Evolutionary conservation across 2,329 filamentous ascomycete species (phyloP).

Genomic region (Bipolaris cookei): DNA sequence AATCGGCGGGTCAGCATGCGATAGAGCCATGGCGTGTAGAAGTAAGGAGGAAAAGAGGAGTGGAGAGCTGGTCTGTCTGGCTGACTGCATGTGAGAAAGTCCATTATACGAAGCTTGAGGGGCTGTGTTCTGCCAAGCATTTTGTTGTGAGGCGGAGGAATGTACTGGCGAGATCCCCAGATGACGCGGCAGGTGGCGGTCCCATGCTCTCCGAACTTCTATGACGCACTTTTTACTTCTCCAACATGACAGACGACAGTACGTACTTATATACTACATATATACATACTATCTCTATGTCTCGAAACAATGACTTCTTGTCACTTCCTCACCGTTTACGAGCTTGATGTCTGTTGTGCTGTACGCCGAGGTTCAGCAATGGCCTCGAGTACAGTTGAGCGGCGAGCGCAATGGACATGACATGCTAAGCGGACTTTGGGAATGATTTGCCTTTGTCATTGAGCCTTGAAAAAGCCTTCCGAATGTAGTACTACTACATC

Average conservation of each 20-base stretch:
- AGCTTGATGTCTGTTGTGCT: neutral
- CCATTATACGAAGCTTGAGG: neutral
- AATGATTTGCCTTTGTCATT: neutral
- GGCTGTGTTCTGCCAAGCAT: slow-evolving; percentile 13
- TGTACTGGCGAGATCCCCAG: slow-evolving; percentile 3
- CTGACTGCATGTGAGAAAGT: neutral
- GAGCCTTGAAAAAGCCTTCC: neutral
- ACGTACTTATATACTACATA: neutral
- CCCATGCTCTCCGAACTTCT: neutral
- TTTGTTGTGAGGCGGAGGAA: slow-evolving; percentile 2
- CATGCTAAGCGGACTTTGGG: neutral
- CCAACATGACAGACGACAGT: neutral
- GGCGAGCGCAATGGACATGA: neutral
- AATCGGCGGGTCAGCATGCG: slow-evolving; percentile 14
- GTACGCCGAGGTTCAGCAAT: neutral
- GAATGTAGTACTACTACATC: too few species aligned
- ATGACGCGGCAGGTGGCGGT: slow-evolving; percentile 5
- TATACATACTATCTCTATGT: neutral
- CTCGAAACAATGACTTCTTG: neutral
- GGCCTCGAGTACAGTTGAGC: neutral
- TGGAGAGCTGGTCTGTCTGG: neutral
- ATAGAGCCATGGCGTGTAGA: slow-evolving; percentile 7
- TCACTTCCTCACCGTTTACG: neutral
- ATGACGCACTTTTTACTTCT: neutral
- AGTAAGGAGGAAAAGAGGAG: neutral